Evolutionary conservation across 164 flowering plant species (phyloP).

Genomic region (Vitis vinifera): DNA sequence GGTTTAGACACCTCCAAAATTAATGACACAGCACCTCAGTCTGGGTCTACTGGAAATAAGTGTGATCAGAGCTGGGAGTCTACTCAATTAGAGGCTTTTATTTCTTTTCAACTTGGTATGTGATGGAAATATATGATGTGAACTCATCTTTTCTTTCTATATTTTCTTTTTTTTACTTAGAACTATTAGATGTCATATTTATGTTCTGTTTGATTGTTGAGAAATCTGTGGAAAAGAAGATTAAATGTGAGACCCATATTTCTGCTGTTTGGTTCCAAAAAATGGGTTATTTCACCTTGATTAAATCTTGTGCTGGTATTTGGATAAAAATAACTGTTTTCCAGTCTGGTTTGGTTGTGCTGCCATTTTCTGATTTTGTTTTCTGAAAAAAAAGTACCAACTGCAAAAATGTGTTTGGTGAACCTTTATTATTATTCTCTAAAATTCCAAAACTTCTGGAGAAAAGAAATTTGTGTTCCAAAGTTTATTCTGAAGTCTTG

Average conservation of each 20-base stretch:
- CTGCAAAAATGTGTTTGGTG: too few relatives aligned
- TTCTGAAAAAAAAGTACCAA: too few relatives aligned
- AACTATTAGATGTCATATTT: background rate
- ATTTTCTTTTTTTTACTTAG: background rate
- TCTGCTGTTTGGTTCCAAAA: background rate
- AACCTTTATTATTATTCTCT: too few relatives aligned
- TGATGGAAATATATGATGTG: background rate
- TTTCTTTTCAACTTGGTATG: conserved; percentile 8
- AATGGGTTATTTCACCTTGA: background rate
- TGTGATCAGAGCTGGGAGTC: background rate
- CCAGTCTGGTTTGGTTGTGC: too few relatives aligned
- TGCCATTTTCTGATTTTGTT: too few relatives aligned
- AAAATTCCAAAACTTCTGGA: too few relatives aligned
- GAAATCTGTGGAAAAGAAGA: background rate
- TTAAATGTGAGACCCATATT: background rate
- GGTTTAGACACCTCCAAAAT: background rate
- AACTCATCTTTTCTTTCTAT: too few relatives aligned
- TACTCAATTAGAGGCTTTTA: conserved; percentile 2
- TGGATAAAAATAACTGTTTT: too few relatives aligned
- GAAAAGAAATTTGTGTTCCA: too few relatives aligned
- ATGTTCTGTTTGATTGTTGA: background rate
- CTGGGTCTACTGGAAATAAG: background rate
- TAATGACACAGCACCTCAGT: background rate
- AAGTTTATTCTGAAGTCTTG: too few relatives aligned
- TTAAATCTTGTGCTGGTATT: too few relatives aligned